Evolutionary conservation across 106 monocot species (phyloP).

Genomic region (Xerophyta viscosa): DNA sequence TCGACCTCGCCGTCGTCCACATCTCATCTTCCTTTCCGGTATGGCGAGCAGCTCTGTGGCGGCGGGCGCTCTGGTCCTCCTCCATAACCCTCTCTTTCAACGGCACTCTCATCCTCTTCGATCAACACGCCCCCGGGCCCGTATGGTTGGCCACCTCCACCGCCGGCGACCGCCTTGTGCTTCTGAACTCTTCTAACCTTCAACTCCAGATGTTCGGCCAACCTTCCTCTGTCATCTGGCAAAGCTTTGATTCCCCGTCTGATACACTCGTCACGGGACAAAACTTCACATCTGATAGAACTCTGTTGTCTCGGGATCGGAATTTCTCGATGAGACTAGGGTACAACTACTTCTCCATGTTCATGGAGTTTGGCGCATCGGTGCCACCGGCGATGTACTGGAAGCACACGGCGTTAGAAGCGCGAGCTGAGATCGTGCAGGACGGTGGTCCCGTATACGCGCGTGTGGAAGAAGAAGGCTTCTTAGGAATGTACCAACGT

Average conservation of each 20-base stretch:
- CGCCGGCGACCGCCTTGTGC: slow-evolving; percentile 33
- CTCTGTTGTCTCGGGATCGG: slow-evolving; percentile 32
- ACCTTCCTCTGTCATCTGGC: slow-evolving; percentile 37
- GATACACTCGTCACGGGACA: slow-evolving; percentile 66
- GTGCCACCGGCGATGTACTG: slow-evolving; percentile 41
- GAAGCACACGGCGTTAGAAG: slow-evolving; percentile 54
- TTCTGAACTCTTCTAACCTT: slow-evolving; percentile 79
- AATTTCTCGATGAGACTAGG: slow-evolving; percentile 45
- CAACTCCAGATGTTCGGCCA: slow-evolving; percentile 31
- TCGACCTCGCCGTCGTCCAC: slow-evolving; percentile 62
- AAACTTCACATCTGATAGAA: slow-evolving; percentile 48
- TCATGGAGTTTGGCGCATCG: slow-evolving; percentile 14
- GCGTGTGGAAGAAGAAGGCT: slow-evolving; percentile 41
- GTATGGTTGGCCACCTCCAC: slow-evolving; percentile 24
- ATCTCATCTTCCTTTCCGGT: slow-evolving; percentile 37
- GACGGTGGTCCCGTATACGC: slow-evolving; percentile 52
- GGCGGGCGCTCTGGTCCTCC: slow-evolving; percentile 11
- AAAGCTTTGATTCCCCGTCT: slow-evolving; percentile 63
- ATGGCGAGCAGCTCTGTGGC: slow-evolving; percentile 37
- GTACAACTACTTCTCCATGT: slow-evolving; percentile 30
- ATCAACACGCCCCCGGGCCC: not conserved
- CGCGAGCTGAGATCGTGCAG: slow-evolving; percentile 36
- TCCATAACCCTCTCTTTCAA: slow-evolving; percentile 41
- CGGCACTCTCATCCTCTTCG: slow-evolving; percentile 35
- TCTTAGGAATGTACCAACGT: slow-evolving; percentile 71